A percentile compares a stretch with the other conserved stretches of the same genome.
phyloP scores from a whole-genome alignment of 2,329 filamentous ascomycete species.

The Biscogniauxia sp. region DNA sequence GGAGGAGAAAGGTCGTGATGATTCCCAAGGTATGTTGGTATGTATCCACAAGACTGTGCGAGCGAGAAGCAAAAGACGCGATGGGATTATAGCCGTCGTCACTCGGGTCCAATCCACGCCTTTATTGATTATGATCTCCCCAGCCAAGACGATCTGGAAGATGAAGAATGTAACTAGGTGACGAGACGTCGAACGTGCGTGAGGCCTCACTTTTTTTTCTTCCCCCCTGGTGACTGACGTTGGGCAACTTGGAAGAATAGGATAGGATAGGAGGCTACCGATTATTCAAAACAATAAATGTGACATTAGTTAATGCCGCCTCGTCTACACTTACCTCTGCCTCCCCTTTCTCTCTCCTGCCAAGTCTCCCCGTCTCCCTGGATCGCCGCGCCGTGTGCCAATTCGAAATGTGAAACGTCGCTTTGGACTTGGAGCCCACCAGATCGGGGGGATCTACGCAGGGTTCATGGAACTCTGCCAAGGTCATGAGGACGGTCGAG shows the following conservation, averaged over 20 bases:
- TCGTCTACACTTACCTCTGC: not conserved
- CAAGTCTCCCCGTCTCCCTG: not conserved
- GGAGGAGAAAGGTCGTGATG: no score
- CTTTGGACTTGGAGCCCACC: not conserved
- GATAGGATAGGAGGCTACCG: not conserved
- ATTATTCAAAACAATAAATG: not conserved
- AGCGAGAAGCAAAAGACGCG: not conserved
- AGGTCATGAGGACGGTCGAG: not conserved
- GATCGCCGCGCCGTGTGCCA: not conserved
- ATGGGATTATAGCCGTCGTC: not conserved
- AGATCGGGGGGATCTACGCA: not conserved
- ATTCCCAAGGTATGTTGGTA: not conserved
- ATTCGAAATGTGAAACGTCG: not conserved
- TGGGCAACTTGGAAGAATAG: not conserved
- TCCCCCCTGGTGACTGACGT: not conserved
- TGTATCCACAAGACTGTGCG: not conserved
- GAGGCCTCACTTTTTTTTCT: not conserved
- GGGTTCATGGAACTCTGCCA: not conserved
- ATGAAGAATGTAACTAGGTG: not conserved
- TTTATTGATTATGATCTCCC: not conserved
- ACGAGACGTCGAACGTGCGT: not conserved
- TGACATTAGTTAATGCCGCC: not conserved
- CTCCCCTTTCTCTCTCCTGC: not conserved
- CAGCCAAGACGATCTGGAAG: not conserved
- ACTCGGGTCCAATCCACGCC: not conserved